phyloP scores from a whole-genome alignment of 768 basidiomycete genomes.

The Solioccasus polychromus region DNA sequence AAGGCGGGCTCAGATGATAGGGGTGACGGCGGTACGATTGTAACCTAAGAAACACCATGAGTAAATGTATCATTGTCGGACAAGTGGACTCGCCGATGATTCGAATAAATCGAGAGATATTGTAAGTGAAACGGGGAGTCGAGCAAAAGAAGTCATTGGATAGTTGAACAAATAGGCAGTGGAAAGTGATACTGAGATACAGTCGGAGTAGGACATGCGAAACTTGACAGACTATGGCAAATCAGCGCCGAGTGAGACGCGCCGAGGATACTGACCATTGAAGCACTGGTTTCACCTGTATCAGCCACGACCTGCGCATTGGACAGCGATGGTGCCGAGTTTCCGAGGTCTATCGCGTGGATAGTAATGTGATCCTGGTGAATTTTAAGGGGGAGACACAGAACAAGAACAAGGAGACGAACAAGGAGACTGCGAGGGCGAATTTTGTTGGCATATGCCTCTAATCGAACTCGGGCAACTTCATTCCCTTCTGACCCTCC shows the following conservation, averaged over 20 bases:
- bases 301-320: slow-evolving; percentile 53
- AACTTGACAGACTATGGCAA: slow-evolving; percentile 71
- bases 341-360: slow-evolving; percentile 80
- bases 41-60: slow-evolving; percentile 43
- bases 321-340: slow-evolving; percentile 72
- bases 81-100: slow-evolving; percentile 48
- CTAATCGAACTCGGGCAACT: slow-evolving; percentile 72
- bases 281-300: slow-evolving; percentile 10
- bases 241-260: slow-evolving; percentile 11
- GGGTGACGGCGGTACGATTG: slow-evolving; percentile 57
- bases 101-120: slow-evolving; percentile 75
- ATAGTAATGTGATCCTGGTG: slow-evolving; percentile 80
- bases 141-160: slow-evolving; percentile 77
- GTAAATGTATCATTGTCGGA: background rate
- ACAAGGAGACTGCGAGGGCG: slow-evolving; percentile 71
- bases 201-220: slow-evolving; percentile 82
- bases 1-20: slow-evolving; percentile 55
- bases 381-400: slow-evolving; percentile 1
- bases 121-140: slow-evolving; percentile 77
- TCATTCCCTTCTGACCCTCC: slow-evolving; percentile 78
- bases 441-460: slow-evolving; percentile 76
- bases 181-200: slow-evolving; percentile 76
- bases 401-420: slow-evolving; percentile 20
- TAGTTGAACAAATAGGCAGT: slow-evolving; percentile 85
- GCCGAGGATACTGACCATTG: slow-evolving; percentile 29